phyloP scores from a whole-genome alignment of 139 green algal genomes.

The Picochlorum sp. region DNA sequence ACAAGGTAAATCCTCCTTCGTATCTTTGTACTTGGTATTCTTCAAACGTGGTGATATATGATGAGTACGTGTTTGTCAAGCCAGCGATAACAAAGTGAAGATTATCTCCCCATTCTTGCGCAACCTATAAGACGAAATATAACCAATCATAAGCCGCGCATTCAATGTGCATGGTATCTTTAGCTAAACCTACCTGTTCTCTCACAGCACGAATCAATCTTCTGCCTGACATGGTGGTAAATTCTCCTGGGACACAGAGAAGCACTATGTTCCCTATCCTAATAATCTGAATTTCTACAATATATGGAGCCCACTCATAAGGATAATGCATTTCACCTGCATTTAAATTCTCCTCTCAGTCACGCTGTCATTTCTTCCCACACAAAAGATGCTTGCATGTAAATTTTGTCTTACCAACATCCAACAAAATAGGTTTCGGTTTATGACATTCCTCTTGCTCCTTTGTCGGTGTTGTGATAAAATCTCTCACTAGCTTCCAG shows the following conservation, averaged over 20 bases:
- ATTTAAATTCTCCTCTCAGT: slow-evolving; percentile 28
- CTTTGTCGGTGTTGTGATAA: slow-evolving; percentile 34
- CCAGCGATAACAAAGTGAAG: slow-evolving; percentile 55
- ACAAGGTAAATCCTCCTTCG: slow-evolving; percentile 75
- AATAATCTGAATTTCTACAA: slow-evolving; percentile 48
- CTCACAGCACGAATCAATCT: slow-evolving; percentile 40
- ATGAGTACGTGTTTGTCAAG: slow-evolving; percentile 68
- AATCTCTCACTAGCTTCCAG: slow-evolving; percentile 50
- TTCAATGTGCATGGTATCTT: not conserved
- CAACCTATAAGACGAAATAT: slow-evolving; percentile 12
- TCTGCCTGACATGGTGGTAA: slow-evolving; percentile 76
- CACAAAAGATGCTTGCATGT: not conserved
- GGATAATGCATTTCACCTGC: slow-evolving; percentile 38
- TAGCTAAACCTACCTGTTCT: slow-evolving; percentile 11
- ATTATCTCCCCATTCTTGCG: slow-evolving; percentile 17
- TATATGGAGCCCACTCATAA: slow-evolving; percentile 54
- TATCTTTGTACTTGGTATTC: slow-evolving; percentile 78
- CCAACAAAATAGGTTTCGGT: slow-evolving; percentile 78
- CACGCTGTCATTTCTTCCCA: not conserved
- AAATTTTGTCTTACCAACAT: slow-evolving; percentile 26
- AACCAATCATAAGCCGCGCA: not conserved
- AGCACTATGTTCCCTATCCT: slow-evolving; percentile 40
- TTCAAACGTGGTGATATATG: slow-evolving; percentile 73
- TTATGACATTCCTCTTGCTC: slow-evolving; percentile 60
- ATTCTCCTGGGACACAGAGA: slow-evolving; percentile 55